Evolutionary conservation across 2,329 filamentous ascomycete genomes (phyloP).

Genomic region (Aureobasidium zeae): DNA sequence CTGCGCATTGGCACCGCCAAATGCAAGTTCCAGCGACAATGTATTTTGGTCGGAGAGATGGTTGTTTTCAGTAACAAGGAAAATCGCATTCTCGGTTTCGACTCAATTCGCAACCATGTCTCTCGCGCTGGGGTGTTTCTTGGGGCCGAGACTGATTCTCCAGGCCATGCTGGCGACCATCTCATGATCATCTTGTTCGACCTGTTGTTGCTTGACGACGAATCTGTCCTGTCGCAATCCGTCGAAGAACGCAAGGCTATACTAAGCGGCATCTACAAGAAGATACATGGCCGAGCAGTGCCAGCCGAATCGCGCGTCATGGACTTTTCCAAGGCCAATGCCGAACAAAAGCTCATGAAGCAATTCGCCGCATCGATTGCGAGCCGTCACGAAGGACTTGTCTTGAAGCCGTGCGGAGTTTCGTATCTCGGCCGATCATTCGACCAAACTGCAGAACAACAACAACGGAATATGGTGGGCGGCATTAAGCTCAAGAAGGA

Average conservation of each 20-base stretch:
- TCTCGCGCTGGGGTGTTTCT: conserved; percentile 61
- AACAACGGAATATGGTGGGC: not conserved
- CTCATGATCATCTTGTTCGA: conserved; percentile 55
- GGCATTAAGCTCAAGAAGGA: conserved; percentile 82
- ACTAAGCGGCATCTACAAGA: conserved; percentile 48
- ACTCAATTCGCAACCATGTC: conserved; percentile 75
- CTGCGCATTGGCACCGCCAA: conserved; percentile 51
- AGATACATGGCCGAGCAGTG: conserved; percentile 53
- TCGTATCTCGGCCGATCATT: conserved; percentile 54
- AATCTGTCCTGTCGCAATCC: conserved; percentile 42
- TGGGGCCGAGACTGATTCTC: conserved; percentile 59
- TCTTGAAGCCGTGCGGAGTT: conserved; percentile 66
- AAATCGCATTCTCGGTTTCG: conserved; percentile 60
- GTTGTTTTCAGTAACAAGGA: conserved; percentile 65
- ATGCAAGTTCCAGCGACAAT: conserved; percentile 53
- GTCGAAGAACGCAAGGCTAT: conserved; percentile 53
- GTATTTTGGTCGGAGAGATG: conserved; percentile 77
- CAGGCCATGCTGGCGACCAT: conserved; percentile 46
- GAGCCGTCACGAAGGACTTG: conserved; percentile 63
- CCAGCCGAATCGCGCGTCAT: conserved; percentile 59
- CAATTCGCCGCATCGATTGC: conserved; percentile 60
- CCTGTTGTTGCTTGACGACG: conserved; percentile 47
- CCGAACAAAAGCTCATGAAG: conserved; percentile 47
- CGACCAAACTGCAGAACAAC: conserved; percentile 10
- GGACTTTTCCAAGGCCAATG: conserved; percentile 50